Percentiles rank a stretch among this genome's conserved stretches.
Evolutionary conservation across 1,284 basidiomycete genomes (phyloP).

Genomic region (Microbotryum lychnidis-dioicae): DNA sequence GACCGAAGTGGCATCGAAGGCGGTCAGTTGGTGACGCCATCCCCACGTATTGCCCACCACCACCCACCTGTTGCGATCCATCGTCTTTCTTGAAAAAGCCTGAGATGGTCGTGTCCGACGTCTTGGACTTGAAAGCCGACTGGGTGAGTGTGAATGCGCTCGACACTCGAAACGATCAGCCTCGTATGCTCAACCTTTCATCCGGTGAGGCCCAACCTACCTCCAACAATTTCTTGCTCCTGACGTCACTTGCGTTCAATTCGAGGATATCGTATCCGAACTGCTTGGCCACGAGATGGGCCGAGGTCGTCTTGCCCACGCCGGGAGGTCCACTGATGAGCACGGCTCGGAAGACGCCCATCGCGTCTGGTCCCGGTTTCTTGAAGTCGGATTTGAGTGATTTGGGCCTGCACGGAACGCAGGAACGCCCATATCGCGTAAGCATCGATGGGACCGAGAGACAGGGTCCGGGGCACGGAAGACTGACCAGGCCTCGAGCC

Average conservation of each 20-base stretch:
- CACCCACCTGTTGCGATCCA: constrained; percentile 45
- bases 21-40: background rate
- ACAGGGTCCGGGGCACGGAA: background rate
- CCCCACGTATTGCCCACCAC: constrained; percentile 5
- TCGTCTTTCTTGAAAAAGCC: constrained; percentile 58
- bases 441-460: background rate
- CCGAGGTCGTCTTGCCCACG: constrained; percentile 95
- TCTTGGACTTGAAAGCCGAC: constrained; percentile 49
- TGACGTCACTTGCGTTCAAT: constrained; percentile 87
- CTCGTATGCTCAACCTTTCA: too few species aligned
- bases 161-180: background rate
- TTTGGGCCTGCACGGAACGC: constrained; percentile 51
- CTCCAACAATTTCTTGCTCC: constrained; percentile 96
- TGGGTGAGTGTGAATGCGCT: background rate
- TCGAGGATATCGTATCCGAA: constrained; percentile 89
- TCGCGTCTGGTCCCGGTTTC: constrained; percentile 85
- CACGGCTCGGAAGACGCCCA: constrained; percentile 77
- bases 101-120: constrained; percentile 64
- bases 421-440: background rate
- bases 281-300: constrained; percentile 80
- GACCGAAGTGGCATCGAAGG: background rate
- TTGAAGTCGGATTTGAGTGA: constrained; percentile 71
- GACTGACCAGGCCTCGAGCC: constrained; percentile 77
- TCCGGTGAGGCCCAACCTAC: constrained; percentile 39
- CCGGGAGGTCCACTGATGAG: constrained; percentile 90